phyloP scores from a whole-genome alignment of 805 yeast species.

The Zygoascus bituminiphila region DNA sequence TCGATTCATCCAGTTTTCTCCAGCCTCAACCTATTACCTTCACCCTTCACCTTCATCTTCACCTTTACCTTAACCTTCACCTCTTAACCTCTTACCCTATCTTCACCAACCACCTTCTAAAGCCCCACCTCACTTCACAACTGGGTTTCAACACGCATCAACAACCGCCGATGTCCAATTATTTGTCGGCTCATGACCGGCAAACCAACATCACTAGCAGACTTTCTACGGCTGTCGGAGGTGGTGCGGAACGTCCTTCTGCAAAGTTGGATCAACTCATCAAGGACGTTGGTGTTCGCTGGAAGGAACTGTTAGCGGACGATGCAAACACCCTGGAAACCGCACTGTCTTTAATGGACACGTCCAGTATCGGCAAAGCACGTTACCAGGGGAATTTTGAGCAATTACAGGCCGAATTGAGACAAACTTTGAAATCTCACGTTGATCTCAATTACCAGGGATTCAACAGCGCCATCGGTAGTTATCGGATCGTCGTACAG shows the following conservation, averaged over 20 bases:
- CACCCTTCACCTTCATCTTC: no score
- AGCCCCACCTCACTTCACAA: no score
- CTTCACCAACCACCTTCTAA: no score
- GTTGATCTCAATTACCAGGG: constrained; percentile 72
- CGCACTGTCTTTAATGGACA: constrained; percentile 76
- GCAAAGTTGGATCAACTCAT: constrained; percentile 13
- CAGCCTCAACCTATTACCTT: no score
- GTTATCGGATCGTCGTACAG: constrained; percentile 63
- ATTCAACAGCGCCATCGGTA: constrained; percentile 78
- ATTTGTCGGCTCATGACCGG: not conserved
- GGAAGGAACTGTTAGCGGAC: constrained; percentile 42
- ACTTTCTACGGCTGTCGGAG: not conserved
- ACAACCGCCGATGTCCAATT: not conserved
- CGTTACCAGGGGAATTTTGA: constrained; percentile 61
- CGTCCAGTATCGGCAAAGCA: constrained; percentile 86
- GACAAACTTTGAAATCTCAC: constrained; percentile 50
- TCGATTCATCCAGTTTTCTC: no score
- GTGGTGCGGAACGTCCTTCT: not conserved
- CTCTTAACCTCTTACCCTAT: not conserved
- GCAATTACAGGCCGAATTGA: constrained; percentile 48
- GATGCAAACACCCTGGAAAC: constrained; percentile 76
- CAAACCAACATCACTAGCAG: not conserved
- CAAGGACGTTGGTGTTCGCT: constrained; percentile 33
- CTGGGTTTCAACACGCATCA: not conserved
- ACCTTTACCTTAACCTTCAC: no score